Conservation (phyloP, 495 filamentous ascomycete genomes). For the Annulohypoxylon nitens region DNA sequence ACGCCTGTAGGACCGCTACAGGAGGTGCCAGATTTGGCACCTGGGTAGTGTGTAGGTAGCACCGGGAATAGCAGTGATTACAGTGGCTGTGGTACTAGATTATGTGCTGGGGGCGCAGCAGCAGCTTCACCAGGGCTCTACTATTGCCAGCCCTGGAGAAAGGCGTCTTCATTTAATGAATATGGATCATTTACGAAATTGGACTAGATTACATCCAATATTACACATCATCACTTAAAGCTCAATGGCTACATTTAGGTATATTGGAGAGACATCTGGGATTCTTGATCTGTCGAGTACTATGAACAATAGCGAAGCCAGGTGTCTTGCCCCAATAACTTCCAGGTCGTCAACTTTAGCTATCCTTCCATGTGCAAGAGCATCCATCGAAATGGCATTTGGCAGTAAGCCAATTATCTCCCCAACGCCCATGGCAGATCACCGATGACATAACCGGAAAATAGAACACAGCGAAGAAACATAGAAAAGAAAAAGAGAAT, state of each 20-base stretch:
- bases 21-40: too few species aligned
- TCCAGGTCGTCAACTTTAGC: slow-evolving; percentile 12
- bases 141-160: background rate
- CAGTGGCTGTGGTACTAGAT: too few species aligned
- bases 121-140: background rate
- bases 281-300: slow-evolving; percentile 17
- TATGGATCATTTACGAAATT: background rate
- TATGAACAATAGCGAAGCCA: slow-evolving; percentile 19
- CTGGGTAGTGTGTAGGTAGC: too few species aligned
- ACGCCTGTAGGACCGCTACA: too few species aligned
- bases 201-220: background rate
- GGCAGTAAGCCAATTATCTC: slow-evolving; percentile 32
- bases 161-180: background rate
- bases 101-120: background rate
- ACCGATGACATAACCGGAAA: slow-evolving; percentile 4
- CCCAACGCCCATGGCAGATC: slow-evolving; percentile 21
- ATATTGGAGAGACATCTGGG: background rate
- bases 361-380: slow-evolving; percentile 6
- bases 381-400: slow-evolving; percentile 20
- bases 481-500: slow-evolving; percentile 18
- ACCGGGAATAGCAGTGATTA: too few species aligned
- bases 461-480: slow-evolving; percentile 4
- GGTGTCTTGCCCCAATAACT: slow-evolving; percentile 3
- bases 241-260: background rate
- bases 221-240: background rate